Percentiles rank a stretch among this genome's conserved stretches.
Conservation (phyloP, 2,329 filamentous ascomycete genomes). For the Blastomyces gilchristii region DNA sequence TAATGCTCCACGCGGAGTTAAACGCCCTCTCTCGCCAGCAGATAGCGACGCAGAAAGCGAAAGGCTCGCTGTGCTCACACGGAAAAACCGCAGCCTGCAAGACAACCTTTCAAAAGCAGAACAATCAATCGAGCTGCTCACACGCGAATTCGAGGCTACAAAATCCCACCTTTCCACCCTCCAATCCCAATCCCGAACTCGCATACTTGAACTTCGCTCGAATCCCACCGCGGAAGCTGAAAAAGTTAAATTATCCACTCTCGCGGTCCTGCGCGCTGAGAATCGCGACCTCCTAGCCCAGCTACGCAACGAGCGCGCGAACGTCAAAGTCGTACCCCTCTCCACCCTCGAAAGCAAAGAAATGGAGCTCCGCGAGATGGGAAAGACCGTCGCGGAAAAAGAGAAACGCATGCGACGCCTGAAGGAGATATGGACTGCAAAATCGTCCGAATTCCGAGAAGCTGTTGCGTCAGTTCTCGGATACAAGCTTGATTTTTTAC, state of each 20-base stretch:
- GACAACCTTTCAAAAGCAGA: conserved; percentile 62
- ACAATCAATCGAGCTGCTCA: conserved; percentile 58
- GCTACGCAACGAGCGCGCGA: conserved; percentile 43
- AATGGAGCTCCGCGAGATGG: conserved; percentile 62
- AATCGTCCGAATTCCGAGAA: conserved; percentile 89
- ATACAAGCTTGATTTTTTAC: conserved; percentile 91
- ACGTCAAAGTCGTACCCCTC: conserved; percentile 58
- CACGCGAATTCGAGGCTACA: conserved; percentile 63
- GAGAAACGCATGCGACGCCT: conserved; percentile 78
- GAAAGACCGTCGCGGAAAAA: conserved; percentile 55
- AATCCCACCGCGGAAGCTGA: conserved; percentile 85
- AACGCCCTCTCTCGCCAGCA: conserved; percentile 53
- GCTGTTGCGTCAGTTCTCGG: conserved; percentile 85
- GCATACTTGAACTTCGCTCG: conserved; percentile 74
- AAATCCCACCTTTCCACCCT: conserved; percentile 61
- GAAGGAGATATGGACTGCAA: conserved; percentile 85
- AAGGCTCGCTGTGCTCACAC: conserved; percentile 69
- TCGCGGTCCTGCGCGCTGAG: conserved; percentile 67
- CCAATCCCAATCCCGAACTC: conserved; percentile 60
- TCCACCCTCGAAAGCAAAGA: conserved; percentile 66
- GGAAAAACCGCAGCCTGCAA: conserved; percentile 79
- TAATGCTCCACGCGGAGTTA: conserved; percentile 43
- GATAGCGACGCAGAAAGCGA: conserved; percentile 50
- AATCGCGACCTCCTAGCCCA: conserved; percentile 73
- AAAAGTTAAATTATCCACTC: conserved; percentile 69